Conservation (phyloP, 2,329 filamentous ascomycete genomes). For the Decorospora gaudefroyi region DNA sequence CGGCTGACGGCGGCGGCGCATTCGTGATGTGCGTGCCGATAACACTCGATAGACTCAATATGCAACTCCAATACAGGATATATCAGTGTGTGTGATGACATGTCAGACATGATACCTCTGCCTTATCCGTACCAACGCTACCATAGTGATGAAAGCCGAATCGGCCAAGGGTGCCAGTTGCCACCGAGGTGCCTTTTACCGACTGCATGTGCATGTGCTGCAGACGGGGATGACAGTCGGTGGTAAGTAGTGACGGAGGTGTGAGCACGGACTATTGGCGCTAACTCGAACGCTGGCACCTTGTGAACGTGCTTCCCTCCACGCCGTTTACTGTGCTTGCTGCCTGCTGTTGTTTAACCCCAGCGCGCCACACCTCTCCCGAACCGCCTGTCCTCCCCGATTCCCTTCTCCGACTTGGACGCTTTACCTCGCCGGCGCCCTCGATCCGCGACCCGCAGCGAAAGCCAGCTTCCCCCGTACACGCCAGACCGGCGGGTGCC, state of each 20-base stretch:
- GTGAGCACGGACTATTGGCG: slow-evolving; percentile 16
- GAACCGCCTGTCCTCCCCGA: slow-evolving; percentile 1
- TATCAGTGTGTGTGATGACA: neutral
- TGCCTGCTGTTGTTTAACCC: slow-evolving; percentile 12
- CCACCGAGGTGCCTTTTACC: slow-evolving; percentile 8
- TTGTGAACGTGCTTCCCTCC: slow-evolving; percentile 10
- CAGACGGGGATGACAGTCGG: no score
- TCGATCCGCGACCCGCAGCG: slow-evolving; percentile 1
- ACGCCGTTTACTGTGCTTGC: slow-evolving; percentile 15
- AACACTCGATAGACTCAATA: no score
- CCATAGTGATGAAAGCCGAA: slow-evolving; percentile 2
- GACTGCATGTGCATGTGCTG: no score
- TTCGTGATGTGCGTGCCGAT: slow-evolving; percentile 4
- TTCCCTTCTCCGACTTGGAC: neutral
- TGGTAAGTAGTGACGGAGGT: slow-evolving; percentile 16
- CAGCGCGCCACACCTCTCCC: slow-evolving; percentile 3
- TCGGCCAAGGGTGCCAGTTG: slow-evolving; percentile 10
- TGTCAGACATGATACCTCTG: no score
- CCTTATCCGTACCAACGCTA: no score
- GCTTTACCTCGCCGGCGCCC: neutral
- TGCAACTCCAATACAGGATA: slow-evolving; percentile 3
- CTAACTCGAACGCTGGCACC: slow-evolving; percentile 19
- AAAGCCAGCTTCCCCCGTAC: slow-evolving; percentile 16
- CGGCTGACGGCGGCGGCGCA: neutral
- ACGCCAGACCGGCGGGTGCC: slow-evolving; percentile 29